Base-by-base conservation (phyloP, 1,139 yeast species). In the Geotrichum histeridarum region DNA sequence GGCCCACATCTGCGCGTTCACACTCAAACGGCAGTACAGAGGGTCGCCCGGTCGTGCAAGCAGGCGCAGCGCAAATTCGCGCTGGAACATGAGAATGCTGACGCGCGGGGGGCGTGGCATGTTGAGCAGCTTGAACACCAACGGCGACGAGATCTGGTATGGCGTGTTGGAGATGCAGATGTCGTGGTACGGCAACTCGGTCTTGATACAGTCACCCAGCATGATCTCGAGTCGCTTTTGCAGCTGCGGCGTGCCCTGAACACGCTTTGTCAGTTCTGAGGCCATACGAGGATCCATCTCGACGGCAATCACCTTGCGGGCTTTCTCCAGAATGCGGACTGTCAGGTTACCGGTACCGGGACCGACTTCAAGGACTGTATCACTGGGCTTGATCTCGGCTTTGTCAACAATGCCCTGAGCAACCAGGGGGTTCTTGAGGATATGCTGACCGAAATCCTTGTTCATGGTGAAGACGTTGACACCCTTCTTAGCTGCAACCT, bases 251-350 rank as follows among this genome's bases (percentile, higher is more conserved):
- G 95, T 91, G 12, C 98, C 98, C 66, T 90, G 97, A 30, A 94
- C 98, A 76, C 99, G 85, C 70, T 93, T 93, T 18, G 98, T 89
- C 66, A 93, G 77, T 71, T 93, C 99, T 0, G 98, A 98, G 3
- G 98, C 99, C 99, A 93, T 93, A 73, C 98, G 79, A 27, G 99
- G 98, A 72, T 93, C 99, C 93, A 91, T 91, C 74, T 93, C 99
- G 53, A 88, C 95, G 0, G 99, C 99, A 53, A 88, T 80, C 14
- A 93, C 97, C 64, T 85, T 87, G 54, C 89, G 78, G 0, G 98
- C 98, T 68, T 90, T 86, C 64, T 93, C 98, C 53, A 93, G 73
- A 50, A 93, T 94, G 59, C 95, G 78, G 39, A 93, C 96, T 0
- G 99, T 94, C 72, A 93, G 77, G 68, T 93, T 93, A 73, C 99